phyloP scores from a whole-genome alignment of 306 rosid genomes.

The Mimosa pudica region DNA sequence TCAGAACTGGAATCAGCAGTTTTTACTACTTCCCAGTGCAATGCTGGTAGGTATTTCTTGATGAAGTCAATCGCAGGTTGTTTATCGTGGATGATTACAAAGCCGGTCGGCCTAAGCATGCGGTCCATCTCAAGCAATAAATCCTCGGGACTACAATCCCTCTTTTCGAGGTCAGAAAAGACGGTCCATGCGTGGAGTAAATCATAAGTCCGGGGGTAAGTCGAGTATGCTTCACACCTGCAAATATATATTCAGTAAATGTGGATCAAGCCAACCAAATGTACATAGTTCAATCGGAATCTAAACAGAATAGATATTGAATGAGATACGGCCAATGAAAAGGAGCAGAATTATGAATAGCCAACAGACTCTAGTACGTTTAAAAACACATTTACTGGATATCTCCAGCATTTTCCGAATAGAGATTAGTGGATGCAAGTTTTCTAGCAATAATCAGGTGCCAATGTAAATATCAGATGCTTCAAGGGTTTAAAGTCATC shows the following conservation, averaged over 20 bases:
- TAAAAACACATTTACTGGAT: not conserved
- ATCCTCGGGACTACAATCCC: constrained; percentile 76
- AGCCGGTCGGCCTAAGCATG: constrained; percentile 83
- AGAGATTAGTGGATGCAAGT: not conserved
- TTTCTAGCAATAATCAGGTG: constrained; percentile 1
- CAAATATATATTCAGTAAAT: constrained; percentile 30
- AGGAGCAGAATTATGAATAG: not conserved
- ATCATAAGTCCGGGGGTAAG: constrained; percentile 94
- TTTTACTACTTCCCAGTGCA: constrained; percentile 93
- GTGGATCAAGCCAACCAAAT: constrained; percentile 16
- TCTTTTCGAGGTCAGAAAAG: constrained; percentile 76
- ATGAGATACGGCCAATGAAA: not conserved
- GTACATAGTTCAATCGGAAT: constrained; percentile 27
- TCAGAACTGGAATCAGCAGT: constrained; percentile 55
- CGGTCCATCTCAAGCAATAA: constrained; percentile 91
- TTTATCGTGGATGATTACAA: constrained; percentile 69
- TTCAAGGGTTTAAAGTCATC: not conserved
- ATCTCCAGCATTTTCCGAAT: not conserved
- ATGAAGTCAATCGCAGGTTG: constrained; percentile 65
- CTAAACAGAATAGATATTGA: constrained; percentile 16
- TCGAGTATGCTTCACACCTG: constrained; percentile 69
- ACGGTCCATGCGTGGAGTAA: constrained; percentile 85
- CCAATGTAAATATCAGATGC: not conserved
- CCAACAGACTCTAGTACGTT: not conserved
- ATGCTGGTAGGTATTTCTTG: constrained; percentile 65